These are phyloP conservation scores for Aegilops sharonensis DNA, from an alignment of 176 grass and related monocot species.

Conservation along the genomic window DNA sequence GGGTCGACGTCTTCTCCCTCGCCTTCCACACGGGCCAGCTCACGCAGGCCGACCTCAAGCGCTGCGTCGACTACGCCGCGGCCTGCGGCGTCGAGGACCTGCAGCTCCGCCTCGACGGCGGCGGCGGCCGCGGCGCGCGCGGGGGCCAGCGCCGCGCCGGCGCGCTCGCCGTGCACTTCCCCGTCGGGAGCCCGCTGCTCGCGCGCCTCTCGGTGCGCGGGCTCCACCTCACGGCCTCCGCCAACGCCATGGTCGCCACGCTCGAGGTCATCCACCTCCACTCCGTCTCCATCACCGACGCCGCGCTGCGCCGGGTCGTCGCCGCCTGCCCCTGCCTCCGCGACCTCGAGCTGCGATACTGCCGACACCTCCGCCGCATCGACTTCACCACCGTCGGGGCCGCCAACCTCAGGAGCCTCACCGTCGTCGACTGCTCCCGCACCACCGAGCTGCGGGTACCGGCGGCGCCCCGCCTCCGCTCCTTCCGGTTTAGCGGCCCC, in stretches of 20 bases:
- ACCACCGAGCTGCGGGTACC: constrained; percentile 51
- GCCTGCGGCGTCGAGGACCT: constrained; percentile 68
- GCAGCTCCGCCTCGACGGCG: constrained; percentile 36
- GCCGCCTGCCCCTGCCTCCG: constrained; percentile 62
- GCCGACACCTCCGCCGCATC: constrained; percentile 61
- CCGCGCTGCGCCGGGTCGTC: constrained; percentile 59
- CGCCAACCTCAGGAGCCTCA: constrained; percentile 60
- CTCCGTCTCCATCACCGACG: constrained; percentile 51
- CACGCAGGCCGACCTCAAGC: constrained; percentile 41
- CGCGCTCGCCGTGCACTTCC: constrained; percentile 49
- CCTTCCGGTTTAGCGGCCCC: constrained; percentile 60
- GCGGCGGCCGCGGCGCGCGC: not conserved
- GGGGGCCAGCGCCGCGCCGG: constrained; percentile 14
- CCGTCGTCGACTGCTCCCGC: constrained; percentile 75
- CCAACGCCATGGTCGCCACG: constrained; percentile 48
- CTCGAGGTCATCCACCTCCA: constrained; percentile 72
- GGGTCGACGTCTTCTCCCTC: constrained; percentile 53
- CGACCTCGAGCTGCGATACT: constrained; percentile 60
- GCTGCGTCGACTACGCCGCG: constrained; percentile 62
- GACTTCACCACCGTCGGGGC: constrained; percentile 41
- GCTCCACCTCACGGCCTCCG: constrained; percentile 45
- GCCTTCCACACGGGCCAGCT: constrained; percentile 55
- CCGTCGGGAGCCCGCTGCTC: constrained; percentile 53
- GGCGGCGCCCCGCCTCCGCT: constrained; percentile 41
- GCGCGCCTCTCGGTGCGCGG: constrained; percentile 59